Base-by-base conservation (phyloP, 176 grass and related monocot genomes). In the Eleusine indica region DNA sequence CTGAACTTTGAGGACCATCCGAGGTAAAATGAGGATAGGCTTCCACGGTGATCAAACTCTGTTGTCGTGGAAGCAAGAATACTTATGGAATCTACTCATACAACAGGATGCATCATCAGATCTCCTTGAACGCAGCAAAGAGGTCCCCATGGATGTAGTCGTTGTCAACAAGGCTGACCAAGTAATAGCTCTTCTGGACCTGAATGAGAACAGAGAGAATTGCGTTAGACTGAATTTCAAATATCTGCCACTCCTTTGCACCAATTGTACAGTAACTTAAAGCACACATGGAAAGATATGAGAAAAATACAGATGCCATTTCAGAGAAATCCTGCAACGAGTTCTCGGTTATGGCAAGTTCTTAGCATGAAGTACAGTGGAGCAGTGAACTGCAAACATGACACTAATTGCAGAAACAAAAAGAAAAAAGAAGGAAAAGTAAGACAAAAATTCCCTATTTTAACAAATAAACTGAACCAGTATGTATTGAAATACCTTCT, bases 131-230 rank as follows among this genome's bases (percentile, higher is more conserved):
- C 68, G 66, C 84, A 39, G 88, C 89, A 83, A 97, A 97, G 40
- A 97, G 72, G 44, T 97, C 79, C 19, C 94, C 91, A 13, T 84
- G 62, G 84, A 97, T 44, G 42, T 94, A 97, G 71, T 97, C 89
- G 40, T 97, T 97, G 87, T 94, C 94, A 1, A 97, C 94, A 10
- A 97, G 86, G 69, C 94, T 94, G 38, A 97, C 91, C 66, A 94
- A 81, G 39, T 75, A 91, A 82, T 91, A 82, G 77, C 66, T 94
- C 63, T 86, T 74, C 80, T 94, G 84, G 39, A 90, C 89, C 94
- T 97, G 84, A 76, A 75, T 2, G 72, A 43, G 62, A 83, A 51
- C 49, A 87, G 19, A 54, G 15, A 70, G 17, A 4, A 56, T 66
- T 64, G 44, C 67, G 19, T 77, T 47, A 61, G 73, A 63, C 37